Conservation (phyloP, 2,329 filamentous ascomycete species). For the Trichoderma sp. region DNA sequence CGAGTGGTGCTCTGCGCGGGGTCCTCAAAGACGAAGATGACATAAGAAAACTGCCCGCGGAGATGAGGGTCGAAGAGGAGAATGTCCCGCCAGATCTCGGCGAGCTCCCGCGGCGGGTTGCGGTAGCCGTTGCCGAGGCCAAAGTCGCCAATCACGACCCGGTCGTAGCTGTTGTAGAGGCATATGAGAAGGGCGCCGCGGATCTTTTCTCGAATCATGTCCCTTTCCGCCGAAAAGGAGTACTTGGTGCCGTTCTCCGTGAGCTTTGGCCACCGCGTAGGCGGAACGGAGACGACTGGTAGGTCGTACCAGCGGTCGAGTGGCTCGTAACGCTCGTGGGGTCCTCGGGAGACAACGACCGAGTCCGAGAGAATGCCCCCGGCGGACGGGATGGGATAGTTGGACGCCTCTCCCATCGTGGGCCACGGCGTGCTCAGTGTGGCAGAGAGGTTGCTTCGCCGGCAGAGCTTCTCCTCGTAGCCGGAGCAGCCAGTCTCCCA, state of each 20-base stretch:
- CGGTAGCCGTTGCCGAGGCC: slow-evolving; percentile 64
- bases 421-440: slow-evolving; percentile 65
- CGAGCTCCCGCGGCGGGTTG: slow-evolving; percentile 66
- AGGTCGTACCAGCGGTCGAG: slow-evolving; percentile 59
- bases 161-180: slow-evolving; percentile 58
- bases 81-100: slow-evolving; percentile 66
- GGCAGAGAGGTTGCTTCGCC: slow-evolving; percentile 72
- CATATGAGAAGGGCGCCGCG: slow-evolving; percentile 71
- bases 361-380: slow-evolving; percentile 71
- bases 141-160: slow-evolving; percentile 65
- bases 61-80: slow-evolving; percentile 65
- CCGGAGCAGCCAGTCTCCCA: slow-evolving; percentile 66
- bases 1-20: slow-evolving; percentile 55
- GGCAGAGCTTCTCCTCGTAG: slow-evolving; percentile 68
- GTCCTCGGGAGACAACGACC: slow-evolving; percentile 74
- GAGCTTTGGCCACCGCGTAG: slow-evolving; percentile 73
- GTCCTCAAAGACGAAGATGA: slow-evolving; percentile 68
- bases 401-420: slow-evolving; percentile 47
- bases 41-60: slow-evolving; percentile 61
- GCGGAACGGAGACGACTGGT: slow-evolving; percentile 73
- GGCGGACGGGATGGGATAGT: slow-evolving; percentile 72
- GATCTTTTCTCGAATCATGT: slow-evolving; percentile 74
- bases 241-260: slow-evolving; percentile 68
- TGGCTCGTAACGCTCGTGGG: slow-evolving; percentile 65
- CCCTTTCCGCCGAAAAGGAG: slow-evolving; percentile 70